phyloP scores from a whole-genome alignment of 2,329 filamentous ascomycete species.

The Colletotrichum sp. region DNA sequence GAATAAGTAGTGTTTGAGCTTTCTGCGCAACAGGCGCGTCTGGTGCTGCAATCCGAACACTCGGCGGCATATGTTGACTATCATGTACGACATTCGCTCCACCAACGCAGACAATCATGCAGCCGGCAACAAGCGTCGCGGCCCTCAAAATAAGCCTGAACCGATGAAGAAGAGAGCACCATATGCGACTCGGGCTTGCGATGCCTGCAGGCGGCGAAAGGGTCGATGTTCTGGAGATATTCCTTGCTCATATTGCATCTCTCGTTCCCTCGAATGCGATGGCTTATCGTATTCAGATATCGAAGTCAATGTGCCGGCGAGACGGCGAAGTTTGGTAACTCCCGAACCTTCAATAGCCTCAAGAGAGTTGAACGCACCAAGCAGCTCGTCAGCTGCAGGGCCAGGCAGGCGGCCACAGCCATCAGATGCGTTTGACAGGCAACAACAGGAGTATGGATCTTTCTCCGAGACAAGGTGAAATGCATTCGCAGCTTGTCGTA shows the following conservation, averaged over 20 bases:
- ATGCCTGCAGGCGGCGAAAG: slow-evolving; percentile 25
- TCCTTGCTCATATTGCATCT: slow-evolving; percentile 22
- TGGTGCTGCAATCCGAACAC: background rate
- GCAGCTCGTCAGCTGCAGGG: background rate
- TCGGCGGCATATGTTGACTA: background rate
- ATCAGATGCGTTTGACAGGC: background rate
- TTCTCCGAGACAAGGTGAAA: background rate
- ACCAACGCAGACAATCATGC: background rate
- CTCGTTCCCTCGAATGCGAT: slow-evolving; percentile 15
- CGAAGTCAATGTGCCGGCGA: background rate
- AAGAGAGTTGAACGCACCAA: background rate
- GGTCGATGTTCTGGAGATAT: slow-evolving; percentile 25
- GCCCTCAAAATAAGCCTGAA: background rate
- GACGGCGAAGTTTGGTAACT: background rate
- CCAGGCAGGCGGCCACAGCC: background rate
- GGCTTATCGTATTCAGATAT: background rate
- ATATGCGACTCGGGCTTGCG: slow-evolving; percentile 24
- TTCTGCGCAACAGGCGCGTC: background rate
- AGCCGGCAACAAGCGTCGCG: background rate
- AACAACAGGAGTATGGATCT: background rate
- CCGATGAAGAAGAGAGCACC: slow-evolving; percentile 18
- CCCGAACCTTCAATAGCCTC: background rate
- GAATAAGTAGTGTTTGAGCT: background rate
- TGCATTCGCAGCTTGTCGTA: background rate
- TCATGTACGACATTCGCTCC: background rate